Conservation (phyloP, 495 filamentous ascomycete species). For the Durotheca rogersii region DNA sequence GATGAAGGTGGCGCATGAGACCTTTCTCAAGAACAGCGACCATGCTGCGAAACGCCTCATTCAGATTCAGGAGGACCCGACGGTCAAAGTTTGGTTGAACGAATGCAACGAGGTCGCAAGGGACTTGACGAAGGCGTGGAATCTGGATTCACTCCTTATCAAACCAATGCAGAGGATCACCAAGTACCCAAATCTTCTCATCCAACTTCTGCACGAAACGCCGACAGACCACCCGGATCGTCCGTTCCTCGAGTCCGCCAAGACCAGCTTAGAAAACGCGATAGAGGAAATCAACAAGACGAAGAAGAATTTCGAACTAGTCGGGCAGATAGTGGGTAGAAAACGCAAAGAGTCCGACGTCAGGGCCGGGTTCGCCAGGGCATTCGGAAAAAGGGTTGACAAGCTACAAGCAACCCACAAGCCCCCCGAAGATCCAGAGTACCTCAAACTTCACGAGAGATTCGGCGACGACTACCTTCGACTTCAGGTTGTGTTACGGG, state of each 20-base stretch:
- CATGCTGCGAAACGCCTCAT: slow-evolving; percentile 75
- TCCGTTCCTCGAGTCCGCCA: slow-evolving; percentile 61
- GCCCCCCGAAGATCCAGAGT: slow-evolving; percentile 76
- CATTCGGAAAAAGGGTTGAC: slow-evolving; percentile 81
- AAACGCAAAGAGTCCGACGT: slow-evolving; percentile 92
- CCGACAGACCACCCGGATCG: slow-evolving; percentile 81
- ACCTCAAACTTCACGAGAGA: slow-evolving; percentile 69
- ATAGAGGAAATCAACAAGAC: slow-evolving; percentile 86
- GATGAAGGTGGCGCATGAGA: slow-evolving; percentile 83
- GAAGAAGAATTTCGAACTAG: slow-evolving; percentile 86
- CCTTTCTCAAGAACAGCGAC: slow-evolving; percentile 85
- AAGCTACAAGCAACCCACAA: slow-evolving; percentile 64
- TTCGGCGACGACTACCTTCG: slow-evolving; percentile 87
- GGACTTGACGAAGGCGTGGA: slow-evolving; percentile 90
- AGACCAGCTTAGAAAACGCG: slow-evolving; percentile 64
- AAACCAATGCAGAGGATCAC: slow-evolving; percentile 92
- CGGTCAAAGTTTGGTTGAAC: slow-evolving; percentile 84
- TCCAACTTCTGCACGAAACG: slow-evolving; percentile 74
- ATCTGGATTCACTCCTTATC: slow-evolving; percentile 87
- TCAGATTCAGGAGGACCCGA: slow-evolving; percentile 67
- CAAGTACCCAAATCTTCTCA: slow-evolving; percentile 86
- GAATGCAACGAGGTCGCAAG: slow-evolving; percentile 86
- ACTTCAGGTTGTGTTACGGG: slow-evolving; percentile 83
- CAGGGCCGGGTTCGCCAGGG: slow-evolving; percentile 76
- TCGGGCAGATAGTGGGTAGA: slow-evolving; percentile 80